These are phyloP conservation scores for Miscanthus sacchariflorus DNA, from an alignment of 202 grass and related monocot species.

Conservation along the genomic window DNA sequence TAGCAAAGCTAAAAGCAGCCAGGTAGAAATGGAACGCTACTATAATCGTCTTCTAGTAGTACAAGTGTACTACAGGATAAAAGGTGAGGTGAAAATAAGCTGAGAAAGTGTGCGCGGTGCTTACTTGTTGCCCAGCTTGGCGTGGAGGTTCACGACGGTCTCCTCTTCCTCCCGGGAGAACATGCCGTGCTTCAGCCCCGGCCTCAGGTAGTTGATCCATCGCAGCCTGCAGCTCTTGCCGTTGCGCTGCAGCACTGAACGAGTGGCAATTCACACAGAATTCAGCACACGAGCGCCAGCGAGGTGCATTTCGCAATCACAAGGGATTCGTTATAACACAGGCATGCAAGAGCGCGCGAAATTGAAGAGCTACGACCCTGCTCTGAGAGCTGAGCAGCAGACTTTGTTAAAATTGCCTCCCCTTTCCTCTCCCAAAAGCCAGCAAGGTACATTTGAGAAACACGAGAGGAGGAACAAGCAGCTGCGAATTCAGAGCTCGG, in stretches of 20 bases:
- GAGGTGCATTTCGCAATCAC: slow-evolving; percentile 53
- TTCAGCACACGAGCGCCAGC: neutral
- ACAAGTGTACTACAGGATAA: neutral
- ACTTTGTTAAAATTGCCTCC: neutral
- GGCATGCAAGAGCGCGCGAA: neutral
- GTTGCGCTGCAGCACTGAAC: slow-evolving; percentile 77
- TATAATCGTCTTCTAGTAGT: neutral
- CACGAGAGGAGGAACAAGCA: neutral
- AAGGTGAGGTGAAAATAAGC: slow-evolving; percentile 16
- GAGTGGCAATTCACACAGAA: slow-evolving; percentile 10
- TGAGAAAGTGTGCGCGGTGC: slow-evolving; percentile 36
- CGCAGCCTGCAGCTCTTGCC: slow-evolving; percentile 90
- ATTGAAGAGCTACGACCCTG: neutral
- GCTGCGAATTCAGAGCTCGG: neutral
- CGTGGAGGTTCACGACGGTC: slow-evolving; percentile 71
- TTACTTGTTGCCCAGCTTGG: slow-evolving; percentile 85
- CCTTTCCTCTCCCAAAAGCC: neutral
- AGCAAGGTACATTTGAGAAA: slow-evolving; percentile 44
- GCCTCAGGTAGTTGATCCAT: slow-evolving; percentile 94
- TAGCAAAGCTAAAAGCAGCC: slow-evolving; percentile 9
- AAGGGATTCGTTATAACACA: neutral
- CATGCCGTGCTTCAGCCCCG: slow-evolving; percentile 85
- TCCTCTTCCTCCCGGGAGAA: slow-evolving; percentile 73
- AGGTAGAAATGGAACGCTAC: neutral
- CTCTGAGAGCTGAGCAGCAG: neutral